Evolutionary conservation across 2,329 filamentous ascomycete genomes (phyloP).

Genomic region (Penicillium sp.): DNA sequence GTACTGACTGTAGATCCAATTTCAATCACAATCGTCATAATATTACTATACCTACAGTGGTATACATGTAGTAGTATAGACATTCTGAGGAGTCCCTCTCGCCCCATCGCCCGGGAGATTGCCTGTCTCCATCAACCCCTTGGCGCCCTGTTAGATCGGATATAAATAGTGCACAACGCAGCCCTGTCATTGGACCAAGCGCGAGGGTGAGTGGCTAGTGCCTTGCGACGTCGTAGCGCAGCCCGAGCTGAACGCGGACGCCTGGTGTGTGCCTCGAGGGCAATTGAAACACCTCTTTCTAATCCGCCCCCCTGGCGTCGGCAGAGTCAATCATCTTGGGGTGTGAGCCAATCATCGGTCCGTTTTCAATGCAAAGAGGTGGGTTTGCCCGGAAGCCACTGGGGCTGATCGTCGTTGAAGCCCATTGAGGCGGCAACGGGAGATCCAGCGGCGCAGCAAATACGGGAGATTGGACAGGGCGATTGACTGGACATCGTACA

Average conservation of each 20-base stretch:
- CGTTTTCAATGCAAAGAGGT: slow-evolving; percentile 13
- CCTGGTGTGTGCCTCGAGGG: slow-evolving; percentile 7
- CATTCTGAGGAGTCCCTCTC: slow-evolving; percentile 1
- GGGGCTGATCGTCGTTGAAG: slow-evolving; percentile 20
- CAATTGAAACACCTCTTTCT: slow-evolving; percentile 18
- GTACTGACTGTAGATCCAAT: no score
- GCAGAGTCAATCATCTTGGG: slow-evolving; percentile 8
- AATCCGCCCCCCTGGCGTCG: slow-evolving; percentile 18
- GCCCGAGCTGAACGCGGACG: slow-evolving; percentile 3
- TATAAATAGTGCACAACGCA: slow-evolving; percentile 22
- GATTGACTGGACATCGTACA: no score
- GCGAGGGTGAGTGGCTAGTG: no score
- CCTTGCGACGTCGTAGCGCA: slow-evolving; percentile 16
- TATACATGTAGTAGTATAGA: no score
- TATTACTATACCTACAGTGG: not conserved
- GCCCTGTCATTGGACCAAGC: not conserved
- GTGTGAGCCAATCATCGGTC: slow-evolving; percentile 16
- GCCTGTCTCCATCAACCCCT: slow-evolving; percentile 10
- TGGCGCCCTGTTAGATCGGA: slow-evolving; percentile 20
- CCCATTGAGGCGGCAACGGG: slow-evolving; percentile 19
- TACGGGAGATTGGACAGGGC: no score
- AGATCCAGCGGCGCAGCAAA: no score
- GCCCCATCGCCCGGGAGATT: slow-evolving; percentile 15
- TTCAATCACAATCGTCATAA: not conserved
- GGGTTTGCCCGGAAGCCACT: slow-evolving; percentile 12